These are phyloP conservation scores for Solanum hybrid DNA, from an alignment of 305 asterid genomes.

Conservation along the genomic window DNA sequence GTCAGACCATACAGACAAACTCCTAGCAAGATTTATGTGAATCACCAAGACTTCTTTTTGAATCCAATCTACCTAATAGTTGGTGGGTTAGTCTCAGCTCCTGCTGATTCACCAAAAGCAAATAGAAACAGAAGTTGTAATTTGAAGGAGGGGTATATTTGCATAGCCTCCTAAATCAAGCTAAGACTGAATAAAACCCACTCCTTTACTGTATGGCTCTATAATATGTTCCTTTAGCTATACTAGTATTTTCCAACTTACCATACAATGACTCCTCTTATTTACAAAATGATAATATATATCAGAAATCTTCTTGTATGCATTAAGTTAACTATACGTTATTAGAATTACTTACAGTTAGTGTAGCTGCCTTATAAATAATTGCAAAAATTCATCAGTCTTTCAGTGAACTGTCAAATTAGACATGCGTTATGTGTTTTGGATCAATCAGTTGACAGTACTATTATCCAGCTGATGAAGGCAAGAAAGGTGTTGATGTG, in stretches of 20 bases:
- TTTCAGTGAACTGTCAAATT: background rate
- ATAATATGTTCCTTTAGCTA: background rate
- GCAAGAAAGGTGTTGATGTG: background rate
- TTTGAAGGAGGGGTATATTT: background rate
- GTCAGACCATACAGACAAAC: background rate
- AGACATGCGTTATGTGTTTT: background rate
- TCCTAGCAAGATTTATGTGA: background rate
- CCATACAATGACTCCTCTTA: background rate
- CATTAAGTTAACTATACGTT: background rate
- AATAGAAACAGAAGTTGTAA: background rate
- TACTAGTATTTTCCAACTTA: background rate
- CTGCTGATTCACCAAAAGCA: background rate
- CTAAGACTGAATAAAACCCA: background rate
- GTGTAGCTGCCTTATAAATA: background rate
- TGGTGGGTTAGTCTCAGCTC: background rate
- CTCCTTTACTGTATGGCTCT: background rate
- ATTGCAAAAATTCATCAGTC: background rate
- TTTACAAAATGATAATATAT: background rate
- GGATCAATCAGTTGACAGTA: background rate
- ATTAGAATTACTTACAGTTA: background rate
- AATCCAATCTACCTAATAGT: background rate
- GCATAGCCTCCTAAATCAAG: background rate
- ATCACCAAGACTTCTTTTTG: background rate
- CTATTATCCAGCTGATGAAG: background rate
- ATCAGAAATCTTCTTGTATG: background rate